Evolutionary conservation across 2,329 filamentous ascomycete genomes (phyloP), one percentile per base, ranked within the genome.

Genomic region (Trichoderma simmonsii): DNA sequence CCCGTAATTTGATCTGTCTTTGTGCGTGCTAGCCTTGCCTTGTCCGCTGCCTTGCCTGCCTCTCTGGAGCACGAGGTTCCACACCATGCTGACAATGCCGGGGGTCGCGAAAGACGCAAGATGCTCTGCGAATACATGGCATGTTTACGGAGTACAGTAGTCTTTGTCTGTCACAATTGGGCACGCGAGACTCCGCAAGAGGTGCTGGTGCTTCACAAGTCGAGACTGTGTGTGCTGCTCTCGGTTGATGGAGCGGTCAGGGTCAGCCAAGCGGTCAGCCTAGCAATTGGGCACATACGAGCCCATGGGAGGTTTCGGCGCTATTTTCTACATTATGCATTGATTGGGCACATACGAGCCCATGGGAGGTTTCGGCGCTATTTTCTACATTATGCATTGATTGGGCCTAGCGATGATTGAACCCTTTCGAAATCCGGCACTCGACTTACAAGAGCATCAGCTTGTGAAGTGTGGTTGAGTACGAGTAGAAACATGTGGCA

Each of bases 211-310:
- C 34, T 54, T 24, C n/a, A 3, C 48, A 54, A 54, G 28, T n/a
- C 15, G 1, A n/a, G 15, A 9, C 15, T 43, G 39, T 43, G 36
- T 11, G 56, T n/a, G 28, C 15, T 30, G 28, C 28, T 24, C 28
- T 24, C 21, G 15, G 64, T 26, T 57, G 51, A 67, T 51, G 24
- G 30, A 48, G 32, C 59, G 39, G 39, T 43, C 39, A 43, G 39
- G 48, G 32, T 39, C 54, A 57, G 64, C 34, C 64, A 39, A 57
- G 64, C 64, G 51, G 64, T 67, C 64, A 67, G 51, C 51, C 64
- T 39, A 36, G 15, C 32, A 21, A 56, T 32, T 18, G 24, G 56
- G 28, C 56, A 30, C 28, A n/a, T 32, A 6, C 56, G 56, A 59
- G 9, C 2, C 8, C 14, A 57, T 57, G 9, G 26, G 1, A 14